Conservation (phyloP, 1,284 basidiomycete species). For the Vanrija sp. region DNA sequence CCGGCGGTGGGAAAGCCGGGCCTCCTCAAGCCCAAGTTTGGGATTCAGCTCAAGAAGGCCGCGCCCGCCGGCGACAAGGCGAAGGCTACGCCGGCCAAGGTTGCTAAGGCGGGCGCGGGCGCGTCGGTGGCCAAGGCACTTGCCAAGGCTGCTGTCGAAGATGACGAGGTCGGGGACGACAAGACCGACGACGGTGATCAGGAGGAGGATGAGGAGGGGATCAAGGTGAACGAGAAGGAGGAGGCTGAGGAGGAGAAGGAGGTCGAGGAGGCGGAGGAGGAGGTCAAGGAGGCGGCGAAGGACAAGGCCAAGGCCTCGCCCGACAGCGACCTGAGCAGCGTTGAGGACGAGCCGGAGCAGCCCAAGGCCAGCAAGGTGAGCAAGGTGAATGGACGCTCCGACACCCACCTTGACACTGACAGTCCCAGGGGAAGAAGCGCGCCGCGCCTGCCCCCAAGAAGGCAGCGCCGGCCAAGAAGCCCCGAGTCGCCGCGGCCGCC, state of each 20-base stretch:
- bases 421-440: background rate
- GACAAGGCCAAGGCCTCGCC: background rate
- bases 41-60: constrained; percentile 3
- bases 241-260: background rate
- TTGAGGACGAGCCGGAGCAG: background rate
- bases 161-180: constrained; percentile 2
- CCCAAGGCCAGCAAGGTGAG: background rate
- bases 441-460: background rate
- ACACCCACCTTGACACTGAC: background rate
- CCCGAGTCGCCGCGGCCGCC: background rate
- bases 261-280: no score
- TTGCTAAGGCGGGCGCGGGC: no score
- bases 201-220: background rate
- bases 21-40: background rate
- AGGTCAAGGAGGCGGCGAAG: constrained; percentile 9
- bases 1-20: background rate
- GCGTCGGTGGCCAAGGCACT: no score
- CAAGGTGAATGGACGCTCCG: no score
- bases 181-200: constrained; percentile 24
- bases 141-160: background rate
- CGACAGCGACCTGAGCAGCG: no score
- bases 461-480: background rate
- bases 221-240: constrained; percentile 5
- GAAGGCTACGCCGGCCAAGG: background rate
- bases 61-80: constrained; percentile 11